Conservation (phyloP, 169 alveolate species). For the Plasmodium inui region DNA sequence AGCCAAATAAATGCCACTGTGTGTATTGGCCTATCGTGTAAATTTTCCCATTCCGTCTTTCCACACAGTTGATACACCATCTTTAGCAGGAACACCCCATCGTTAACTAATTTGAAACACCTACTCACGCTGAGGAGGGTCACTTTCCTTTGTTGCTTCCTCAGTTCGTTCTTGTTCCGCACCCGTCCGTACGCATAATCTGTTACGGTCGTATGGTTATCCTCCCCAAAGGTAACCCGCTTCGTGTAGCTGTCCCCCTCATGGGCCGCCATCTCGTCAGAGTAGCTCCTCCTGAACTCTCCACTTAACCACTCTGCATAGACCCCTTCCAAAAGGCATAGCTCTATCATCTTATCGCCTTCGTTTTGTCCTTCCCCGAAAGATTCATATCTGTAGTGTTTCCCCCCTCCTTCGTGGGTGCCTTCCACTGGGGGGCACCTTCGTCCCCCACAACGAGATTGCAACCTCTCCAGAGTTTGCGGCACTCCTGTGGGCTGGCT, state of each 20-base stretch:
- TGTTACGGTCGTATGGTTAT: neutral
- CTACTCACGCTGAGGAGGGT: constrained; percentile 17
- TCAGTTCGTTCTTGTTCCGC: constrained; percentile 3
- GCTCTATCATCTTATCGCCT: neutral
- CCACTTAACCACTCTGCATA: neutral
- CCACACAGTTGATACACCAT: neutral
- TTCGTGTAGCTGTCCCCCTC: neutral
- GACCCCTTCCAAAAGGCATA: neutral
- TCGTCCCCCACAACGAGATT: neutral
- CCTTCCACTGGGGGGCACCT: neutral
- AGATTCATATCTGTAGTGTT: neutral
- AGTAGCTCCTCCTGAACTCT: neutral
- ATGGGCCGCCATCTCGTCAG: neutral
- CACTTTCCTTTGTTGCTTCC: constrained; percentile 28
- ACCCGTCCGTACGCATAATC: constrained; percentile 16
- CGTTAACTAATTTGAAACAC: constrained; percentile 39
- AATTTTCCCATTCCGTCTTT: neutral
- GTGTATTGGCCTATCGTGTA: neutral
- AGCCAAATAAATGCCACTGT: constrained; percentile 22
- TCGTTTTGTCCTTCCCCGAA: neutral
- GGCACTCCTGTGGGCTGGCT: neutral
- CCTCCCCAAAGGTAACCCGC: neutral
- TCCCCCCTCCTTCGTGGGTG: neutral
- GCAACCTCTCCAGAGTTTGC: neutral
- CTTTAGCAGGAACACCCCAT: constrained; percentile 14